Conservation (phyloP, 116 monocot genomes). For the Dioscorea cayenensis region DNA sequence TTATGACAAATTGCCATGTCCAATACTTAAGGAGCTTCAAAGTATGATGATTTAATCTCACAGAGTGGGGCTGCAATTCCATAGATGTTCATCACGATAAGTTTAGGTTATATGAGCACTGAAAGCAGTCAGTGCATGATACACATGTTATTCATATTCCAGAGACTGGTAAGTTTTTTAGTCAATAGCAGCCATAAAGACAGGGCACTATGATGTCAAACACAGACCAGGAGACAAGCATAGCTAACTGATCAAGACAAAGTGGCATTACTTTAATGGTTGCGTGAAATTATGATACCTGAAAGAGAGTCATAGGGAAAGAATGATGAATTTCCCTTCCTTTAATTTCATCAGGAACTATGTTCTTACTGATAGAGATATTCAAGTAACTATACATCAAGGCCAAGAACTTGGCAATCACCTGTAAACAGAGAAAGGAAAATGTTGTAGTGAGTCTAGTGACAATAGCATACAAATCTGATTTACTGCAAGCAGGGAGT, state of each 20-base stretch:
- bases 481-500: not conserved
- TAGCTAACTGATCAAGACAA: too few species aligned
- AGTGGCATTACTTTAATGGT: not conserved
- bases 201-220: too few species aligned
- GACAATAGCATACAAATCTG: not conserved
- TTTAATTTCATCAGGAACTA: slow-evolving; percentile 93
- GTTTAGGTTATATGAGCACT: too few species aligned
- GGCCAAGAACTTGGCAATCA: slow-evolving; percentile 93
- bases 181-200: too few species aligned
- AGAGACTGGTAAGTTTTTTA: too few species aligned
- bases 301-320: slow-evolving; percentile 78
- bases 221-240: too few species aligned
- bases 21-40: slow-evolving; percentile 79
- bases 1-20: slow-evolving; percentile 97
- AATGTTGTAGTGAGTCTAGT: not conserved
- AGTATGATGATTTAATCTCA: slow-evolving; percentile 70
- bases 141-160: too few species aligned
- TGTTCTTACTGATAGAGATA: slow-evolving; percentile 85
- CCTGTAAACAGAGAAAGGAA: slow-evolving; percentile 35
- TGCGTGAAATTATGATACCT: not conserved
- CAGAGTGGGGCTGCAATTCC: slow-evolving; percentile 56
- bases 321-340: slow-evolving; percentile 92
- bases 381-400: slow-evolving; percentile 99
- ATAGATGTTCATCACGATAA: not conserved
- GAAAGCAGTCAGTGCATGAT: too few species aligned